A percentile compares a stretch with the other conserved stretches of the same genome.
phyloP scores from a whole-genome alignment of 352 stramenopile genomes.

The Phytophthora meadii region DNA sequence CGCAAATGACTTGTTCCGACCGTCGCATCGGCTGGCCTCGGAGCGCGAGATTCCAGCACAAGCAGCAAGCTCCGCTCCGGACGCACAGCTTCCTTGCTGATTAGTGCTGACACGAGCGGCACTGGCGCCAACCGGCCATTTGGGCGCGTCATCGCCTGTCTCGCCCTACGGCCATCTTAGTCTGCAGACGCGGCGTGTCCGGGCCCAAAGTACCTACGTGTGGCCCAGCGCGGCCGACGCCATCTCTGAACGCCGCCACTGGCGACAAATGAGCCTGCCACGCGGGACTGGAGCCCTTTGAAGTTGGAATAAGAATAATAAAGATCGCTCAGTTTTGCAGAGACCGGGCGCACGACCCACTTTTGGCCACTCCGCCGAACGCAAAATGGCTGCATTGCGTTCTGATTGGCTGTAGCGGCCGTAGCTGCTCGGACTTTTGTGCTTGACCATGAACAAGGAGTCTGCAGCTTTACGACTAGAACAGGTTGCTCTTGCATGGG shows the following conservation, averaged over 20 bases:
- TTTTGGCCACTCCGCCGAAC: slow-evolving; percentile 14
- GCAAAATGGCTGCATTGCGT: slow-evolving; percentile 10
- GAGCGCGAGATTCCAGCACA: slow-evolving; percentile 1
- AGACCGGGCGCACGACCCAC: background rate
- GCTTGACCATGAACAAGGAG: too few relatives aligned
- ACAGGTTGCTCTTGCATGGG: too few relatives aligned
- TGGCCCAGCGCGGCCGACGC: slow-evolving; percentile 9
- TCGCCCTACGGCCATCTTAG: slow-evolving; percentile 28
- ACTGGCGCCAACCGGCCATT: slow-evolving; percentile 33
- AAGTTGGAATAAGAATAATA: slow-evolving; percentile 40
- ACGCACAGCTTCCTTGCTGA: slow-evolving; percentile 17
- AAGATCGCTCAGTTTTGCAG: slow-evolving; percentile 24
- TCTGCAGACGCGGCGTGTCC: slow-evolving; percentile 27
- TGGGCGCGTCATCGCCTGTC: slow-evolving; percentile 41
- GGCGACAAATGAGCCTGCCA: slow-evolving; percentile 37
- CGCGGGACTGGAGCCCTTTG: slow-evolving; percentile 32
- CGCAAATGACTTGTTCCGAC: slow-evolving; percentile 35
- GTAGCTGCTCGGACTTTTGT: background rate
- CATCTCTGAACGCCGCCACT: slow-evolving; percentile 16
- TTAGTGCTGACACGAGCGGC: slow-evolving; percentile 24
- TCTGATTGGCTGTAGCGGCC: background rate
- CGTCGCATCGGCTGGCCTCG: slow-evolving; percentile 1
- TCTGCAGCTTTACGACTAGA: too few relatives aligned
- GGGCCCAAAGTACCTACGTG: slow-evolving; percentile 6
- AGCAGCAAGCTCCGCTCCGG: slow-evolving; percentile 14